Evolutionary conservation across 148 eudicot genomes (phyloP), one percentile per base, ranked within the genome.

Genomic region (Rhododendron ovatum): DNA sequence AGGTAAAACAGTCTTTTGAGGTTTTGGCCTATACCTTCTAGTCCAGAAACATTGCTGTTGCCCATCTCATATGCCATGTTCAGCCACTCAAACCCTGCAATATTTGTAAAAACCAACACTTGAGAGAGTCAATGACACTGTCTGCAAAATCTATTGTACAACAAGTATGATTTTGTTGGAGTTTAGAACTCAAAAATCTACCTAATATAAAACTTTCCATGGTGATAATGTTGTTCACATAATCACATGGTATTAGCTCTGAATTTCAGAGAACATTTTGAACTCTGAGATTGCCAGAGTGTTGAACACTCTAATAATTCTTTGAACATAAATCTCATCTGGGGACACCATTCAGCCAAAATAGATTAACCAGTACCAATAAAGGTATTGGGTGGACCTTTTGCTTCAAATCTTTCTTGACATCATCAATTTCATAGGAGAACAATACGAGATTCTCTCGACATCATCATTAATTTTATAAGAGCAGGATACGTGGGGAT

Each of bases 51-150:
- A 18, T 86, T 90, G 75, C 47, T 80, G 87, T 88, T 86, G 59
- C 90, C 90, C 86, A 90, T 90, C 82, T 88, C 88, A 81, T 79
- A 87, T 76, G 84, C 83, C 89, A 85, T 87, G 79, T 76, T 87
- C 84, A 86, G 41, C 17, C 50, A 35, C 2, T 39, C 74, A 6
- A 87, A 82, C 63, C 87, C 88, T 82, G 83, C 86, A 85, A 85
- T 13, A 84, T 41, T 47, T 57, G 67, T 26, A 1, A 78, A 67
- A 12, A 69, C 43, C 0, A 26, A 28, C 35, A 26, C 35, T 26
- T n/a, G 3, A n/a, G 15, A 9, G 74, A 26, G 35, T 26, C 35
- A 12, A 67, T 15, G 0, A 20, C 26, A 24, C 11, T n/a, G 13
- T 33, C 71, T 65, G 5, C 71, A 65, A 65, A 65, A 63, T 24